Evolutionary conservation across 495 filamentous ascomycete species (phyloP).

Genomic region (Trichoderma asperelloides): DNA sequence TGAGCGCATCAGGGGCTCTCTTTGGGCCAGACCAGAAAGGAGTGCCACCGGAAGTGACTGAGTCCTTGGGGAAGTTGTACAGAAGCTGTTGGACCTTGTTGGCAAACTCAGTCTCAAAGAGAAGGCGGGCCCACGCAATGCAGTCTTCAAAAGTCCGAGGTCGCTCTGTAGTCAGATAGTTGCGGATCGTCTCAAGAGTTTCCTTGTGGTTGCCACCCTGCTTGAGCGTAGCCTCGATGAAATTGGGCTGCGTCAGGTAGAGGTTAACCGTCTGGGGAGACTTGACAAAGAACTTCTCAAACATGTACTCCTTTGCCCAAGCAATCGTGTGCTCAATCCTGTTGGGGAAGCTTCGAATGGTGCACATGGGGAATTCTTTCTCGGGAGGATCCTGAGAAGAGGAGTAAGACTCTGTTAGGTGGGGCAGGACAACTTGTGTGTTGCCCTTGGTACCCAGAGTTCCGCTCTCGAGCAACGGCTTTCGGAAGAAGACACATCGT

Average conservation of each 20-base stretch:
- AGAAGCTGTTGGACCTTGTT: conserved; percentile 94
- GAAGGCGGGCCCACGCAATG: conserved; percentile 81
- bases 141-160: conserved; percentile 92
- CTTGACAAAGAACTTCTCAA: conserved; percentile 88
- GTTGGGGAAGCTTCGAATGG: conserved; percentile 95
- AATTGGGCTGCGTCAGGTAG: conserved; percentile 86
- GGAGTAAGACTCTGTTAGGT: conserved; percentile 92
- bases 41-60: conserved; percentile 74
- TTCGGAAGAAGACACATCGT: conserved; percentile 97
- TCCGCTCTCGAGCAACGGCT: conserved; percentile 91
- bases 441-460: conserved; percentile 98
- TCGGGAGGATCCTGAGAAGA: conserved; percentile 98
- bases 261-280: conserved; percentile 92
- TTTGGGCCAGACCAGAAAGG: conserved; percentile 99
- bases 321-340: conserved; percentile 98
- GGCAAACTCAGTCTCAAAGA: conserved; percentile 96
- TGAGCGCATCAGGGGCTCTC: conserved; percentile 85
- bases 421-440: conserved; percentile 86
- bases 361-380: conserved; percentile 98
- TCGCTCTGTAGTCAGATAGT: conserved; percentile 88
- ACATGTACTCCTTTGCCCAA: conserved; percentile 82
- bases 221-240: conserved; percentile 80
- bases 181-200: conserved; percentile 80
- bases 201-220: conserved; percentile 95
- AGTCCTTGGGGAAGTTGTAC: conserved; percentile 96